Percentiles rank a stretch among this genome's conserved stretches.
These are phyloP conservation scores for Phytophthora boehmeriae DNA, from an alignment of 352 stramenopile genomes.

Conservation along the genomic window DNA sequence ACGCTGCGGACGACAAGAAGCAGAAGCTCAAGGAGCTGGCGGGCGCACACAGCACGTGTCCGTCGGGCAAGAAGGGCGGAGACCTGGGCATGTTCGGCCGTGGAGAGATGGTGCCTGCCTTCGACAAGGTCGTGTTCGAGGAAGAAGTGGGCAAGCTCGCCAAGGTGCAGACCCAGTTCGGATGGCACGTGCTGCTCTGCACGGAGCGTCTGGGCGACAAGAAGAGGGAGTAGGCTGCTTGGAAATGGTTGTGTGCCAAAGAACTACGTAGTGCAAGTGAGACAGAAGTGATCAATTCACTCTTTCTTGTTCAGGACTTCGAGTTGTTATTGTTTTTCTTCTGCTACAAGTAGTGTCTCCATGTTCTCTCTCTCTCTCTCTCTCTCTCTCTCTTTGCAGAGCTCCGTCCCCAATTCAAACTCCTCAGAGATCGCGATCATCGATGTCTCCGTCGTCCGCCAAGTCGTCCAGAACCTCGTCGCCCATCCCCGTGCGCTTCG, in stretches of 20 bases:
- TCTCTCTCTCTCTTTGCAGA: too few species aligned
- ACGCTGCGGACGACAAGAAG: conserved; percentile 56
- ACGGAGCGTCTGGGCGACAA: conserved; percentile 62
- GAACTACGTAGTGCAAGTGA: too few species aligned
- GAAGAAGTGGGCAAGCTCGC: conserved; percentile 55
- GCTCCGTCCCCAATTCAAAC: neutral
- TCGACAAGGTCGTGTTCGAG: conserved; percentile 74
- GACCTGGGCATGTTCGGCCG: conserved; percentile 72
- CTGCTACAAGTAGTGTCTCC: neutral
- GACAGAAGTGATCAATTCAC: too few species aligned
- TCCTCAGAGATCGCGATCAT: conserved; percentile 28
- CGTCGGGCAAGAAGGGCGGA: conserved; percentile 64
- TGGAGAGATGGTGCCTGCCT: conserved; percentile 78
- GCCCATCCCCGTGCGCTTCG: conserved; percentile 58
- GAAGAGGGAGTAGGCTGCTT: conserved; percentile 26
- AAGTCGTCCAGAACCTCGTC: conserved; percentile 25
- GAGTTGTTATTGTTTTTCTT: neutral
- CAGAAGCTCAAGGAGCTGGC: conserved; percentile 62
- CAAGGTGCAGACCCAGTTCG: conserved; percentile 79
- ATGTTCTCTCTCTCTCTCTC: neutral
- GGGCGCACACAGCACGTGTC: conserved; percentile 54
- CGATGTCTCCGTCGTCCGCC: conserved; percentile 24
- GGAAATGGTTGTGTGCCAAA: neutral
- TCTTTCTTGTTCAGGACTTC: neutral
- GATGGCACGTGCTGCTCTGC: conserved; percentile 80